phyloP scores from a whole-genome alignment of 148 eudicot species.

The Camellia lanceoleosa region DNA sequence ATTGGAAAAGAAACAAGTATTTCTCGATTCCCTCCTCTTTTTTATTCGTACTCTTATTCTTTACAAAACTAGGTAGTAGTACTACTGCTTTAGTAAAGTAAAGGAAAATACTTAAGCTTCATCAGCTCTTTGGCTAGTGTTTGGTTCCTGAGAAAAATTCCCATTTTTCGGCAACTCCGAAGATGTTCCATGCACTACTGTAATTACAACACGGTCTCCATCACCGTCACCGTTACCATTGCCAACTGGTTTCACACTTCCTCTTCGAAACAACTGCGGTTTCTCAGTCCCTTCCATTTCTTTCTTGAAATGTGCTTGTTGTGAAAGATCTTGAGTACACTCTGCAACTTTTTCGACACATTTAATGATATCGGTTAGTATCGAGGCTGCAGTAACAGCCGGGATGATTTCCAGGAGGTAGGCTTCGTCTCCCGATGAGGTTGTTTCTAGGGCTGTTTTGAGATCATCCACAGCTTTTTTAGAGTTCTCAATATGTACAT shows the following conservation, averaged over 20 bases:
- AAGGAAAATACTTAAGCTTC: conserved; percentile 6
- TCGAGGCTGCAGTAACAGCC: conserved; percentile 34
- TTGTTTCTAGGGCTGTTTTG: conserved; percentile 23
- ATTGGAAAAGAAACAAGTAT: not conserved
- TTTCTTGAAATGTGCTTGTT: conserved; percentile 36
- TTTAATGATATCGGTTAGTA: conserved; percentile 34
- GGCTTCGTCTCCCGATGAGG: conserved; percentile 4
- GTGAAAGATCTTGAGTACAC: conserved; percentile 42
- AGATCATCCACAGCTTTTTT: conserved; percentile 43
- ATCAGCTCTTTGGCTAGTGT: not conserved
- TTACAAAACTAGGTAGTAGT: not conserved
- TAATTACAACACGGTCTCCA: conserved; percentile 28
- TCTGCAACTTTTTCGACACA: conserved; percentile 40
- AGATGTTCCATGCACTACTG: conserved; percentile 21
- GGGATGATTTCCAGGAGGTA: conserved; percentile 42
- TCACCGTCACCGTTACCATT: conserved; percentile 21
- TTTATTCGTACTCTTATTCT: not conserved
- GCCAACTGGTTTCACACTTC: conserved; percentile 38
- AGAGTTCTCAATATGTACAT: conserved; percentile 34
- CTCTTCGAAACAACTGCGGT: conserved; percentile 35
- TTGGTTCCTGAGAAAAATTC: not conserved
- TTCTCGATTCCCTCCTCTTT: not conserved
- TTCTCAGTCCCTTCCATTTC: conserved; percentile 20
- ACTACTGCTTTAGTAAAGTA: too few species aligned
- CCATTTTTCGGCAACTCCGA: not conserved